Evolutionary conservation across 805 yeast species (phyloP).

Genomic region (Lipomyces sp.): DNA sequence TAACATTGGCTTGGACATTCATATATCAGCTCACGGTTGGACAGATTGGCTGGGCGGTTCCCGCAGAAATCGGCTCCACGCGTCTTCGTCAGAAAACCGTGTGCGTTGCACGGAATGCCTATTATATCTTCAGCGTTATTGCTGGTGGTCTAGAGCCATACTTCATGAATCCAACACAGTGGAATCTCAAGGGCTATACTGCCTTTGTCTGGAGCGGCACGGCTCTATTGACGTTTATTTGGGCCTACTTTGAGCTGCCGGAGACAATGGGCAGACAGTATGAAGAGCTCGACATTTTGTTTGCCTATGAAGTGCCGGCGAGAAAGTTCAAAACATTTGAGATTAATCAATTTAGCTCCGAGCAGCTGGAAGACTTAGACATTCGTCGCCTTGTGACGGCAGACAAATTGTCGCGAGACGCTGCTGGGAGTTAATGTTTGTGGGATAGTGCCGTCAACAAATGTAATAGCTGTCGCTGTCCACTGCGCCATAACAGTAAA

Average conservation of each 20-base stretch:
- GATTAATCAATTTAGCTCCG: conserved; percentile 12
- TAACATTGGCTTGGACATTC: conserved; percentile 53
- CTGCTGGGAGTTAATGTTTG: no score
- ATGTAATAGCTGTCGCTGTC: no score
- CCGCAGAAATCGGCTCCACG: conserved; percentile 52
- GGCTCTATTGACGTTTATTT: conserved; percentile 45
- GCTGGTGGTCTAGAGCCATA: conserved; percentile 48
- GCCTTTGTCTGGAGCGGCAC: conserved; percentile 54
- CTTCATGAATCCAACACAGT: conserved; percentile 54
- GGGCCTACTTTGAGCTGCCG: conserved; percentile 60
- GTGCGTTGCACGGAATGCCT: conserved; percentile 49
- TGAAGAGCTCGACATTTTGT: conserved; percentile 64
- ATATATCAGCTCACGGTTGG: conserved; percentile 53
- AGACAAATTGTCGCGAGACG: no score
- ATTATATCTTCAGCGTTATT: conserved; percentile 35
- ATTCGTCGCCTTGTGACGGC: neutral
- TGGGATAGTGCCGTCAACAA: no score
- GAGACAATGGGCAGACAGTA: conserved; percentile 63
- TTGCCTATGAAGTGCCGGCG: conserved; percentile 46
- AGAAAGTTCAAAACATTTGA: conserved; percentile 41
- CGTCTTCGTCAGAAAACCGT: conserved; percentile 52
- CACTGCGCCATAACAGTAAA: no score
- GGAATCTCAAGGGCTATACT: conserved; percentile 56
- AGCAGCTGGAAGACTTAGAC: conserved; percentile 4
- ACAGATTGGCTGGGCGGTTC: conserved; percentile 52